These are phyloP conservation scores for Annulohypoxylon nitens DNA, from an alignment of 495 filamentous ascomycete species.

Conservation along the genomic window DNA sequence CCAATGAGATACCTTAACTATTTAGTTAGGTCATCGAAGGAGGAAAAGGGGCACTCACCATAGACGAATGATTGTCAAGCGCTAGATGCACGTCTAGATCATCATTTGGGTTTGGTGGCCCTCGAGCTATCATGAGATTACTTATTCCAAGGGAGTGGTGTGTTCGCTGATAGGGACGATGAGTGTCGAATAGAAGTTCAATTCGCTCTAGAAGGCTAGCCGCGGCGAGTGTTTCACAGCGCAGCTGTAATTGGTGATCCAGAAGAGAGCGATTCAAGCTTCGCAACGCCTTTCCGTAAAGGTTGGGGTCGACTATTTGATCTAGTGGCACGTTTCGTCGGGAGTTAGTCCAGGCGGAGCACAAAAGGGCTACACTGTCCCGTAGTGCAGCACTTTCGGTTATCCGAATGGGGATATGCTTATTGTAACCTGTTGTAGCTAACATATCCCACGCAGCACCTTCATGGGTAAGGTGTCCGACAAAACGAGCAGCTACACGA, in stretches of 20 bases:
- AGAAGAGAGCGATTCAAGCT: slow-evolving; percentile 33
- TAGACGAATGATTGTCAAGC: slow-evolving; percentile 34
- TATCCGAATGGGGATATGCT: slow-evolving; percentile 29
- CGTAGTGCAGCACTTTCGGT: slow-evolving; percentile 37
- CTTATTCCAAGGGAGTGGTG: slow-evolving; percentile 23
- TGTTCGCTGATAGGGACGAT: slow-evolving; percentile 14
- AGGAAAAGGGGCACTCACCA: slow-evolving; percentile 10
- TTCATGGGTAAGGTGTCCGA: slow-evolving; percentile 29
- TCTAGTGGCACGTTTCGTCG: slow-evolving; percentile 15
- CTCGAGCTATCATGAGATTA: slow-evolving; percentile 18
- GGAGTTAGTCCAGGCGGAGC: slow-evolving; percentile 33
- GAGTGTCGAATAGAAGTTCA: slow-evolving; percentile 27
- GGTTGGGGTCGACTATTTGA: slow-evolving; percentile 22
- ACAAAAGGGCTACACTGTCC: slow-evolving; percentile 36
- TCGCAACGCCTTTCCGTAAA: slow-evolving; percentile 38
- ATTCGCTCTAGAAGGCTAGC: slow-evolving; percentile 27
- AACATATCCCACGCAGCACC: slow-evolving; percentile 32
- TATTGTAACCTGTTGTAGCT: slow-evolving; percentile 19
- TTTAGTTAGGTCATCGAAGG: not conserved
- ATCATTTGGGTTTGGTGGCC: slow-evolving; percentile 28
- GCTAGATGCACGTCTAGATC: slow-evolving; percentile 33
- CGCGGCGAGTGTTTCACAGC: slow-evolving; percentile 33
- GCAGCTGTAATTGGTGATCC: slow-evolving; percentile 13
- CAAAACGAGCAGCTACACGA: slow-evolving; percentile 34
- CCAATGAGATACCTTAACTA: slow-evolving; percentile 29